Percentiles rank a stretch among this genome's conserved stretches.
Evolutionary conservation across 441 rosid species (phyloP).

Genomic region (Croton setiger): DNA sequence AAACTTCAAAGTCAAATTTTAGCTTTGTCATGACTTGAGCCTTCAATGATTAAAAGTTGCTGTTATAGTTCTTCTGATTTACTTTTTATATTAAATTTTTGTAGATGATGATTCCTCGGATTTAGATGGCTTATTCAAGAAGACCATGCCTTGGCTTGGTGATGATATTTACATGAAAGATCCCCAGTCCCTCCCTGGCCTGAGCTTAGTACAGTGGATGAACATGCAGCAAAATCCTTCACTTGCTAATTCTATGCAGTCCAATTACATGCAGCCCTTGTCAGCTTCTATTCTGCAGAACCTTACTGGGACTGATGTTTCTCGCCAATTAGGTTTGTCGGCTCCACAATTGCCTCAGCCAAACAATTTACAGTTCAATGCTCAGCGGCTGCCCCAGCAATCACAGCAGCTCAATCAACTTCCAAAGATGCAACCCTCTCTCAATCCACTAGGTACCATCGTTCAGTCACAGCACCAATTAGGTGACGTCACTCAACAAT

Average conservation of each 20-base stretch:
- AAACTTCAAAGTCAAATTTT: background rate
- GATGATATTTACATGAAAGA: slow-evolving; percentile 59
- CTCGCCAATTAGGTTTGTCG: slow-evolving; percentile 51
- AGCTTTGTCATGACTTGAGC: background rate
- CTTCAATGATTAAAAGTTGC: slow-evolving; percentile 5
- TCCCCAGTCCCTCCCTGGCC: slow-evolving; percentile 45
- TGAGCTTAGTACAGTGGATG: slow-evolving; percentile 70
- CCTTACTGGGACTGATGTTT: slow-evolving; percentile 44
- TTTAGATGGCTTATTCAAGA: slow-evolving; percentile 52
- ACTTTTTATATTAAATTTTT: slow-evolving; percentile 15
- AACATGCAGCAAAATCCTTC: slow-evolving; percentile 66
- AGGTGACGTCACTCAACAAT: slow-evolving; percentile 44
- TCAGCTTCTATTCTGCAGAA: slow-evolving; percentile 49
- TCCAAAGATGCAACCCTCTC: slow-evolving; percentile 35
- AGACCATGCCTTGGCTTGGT: slow-evolving; percentile 63
- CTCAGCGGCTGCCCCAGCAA: slow-evolving; percentile 53
- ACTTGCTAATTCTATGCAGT: slow-evolving; percentile 47
- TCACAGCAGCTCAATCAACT: slow-evolving; percentile 47
- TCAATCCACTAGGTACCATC: slow-evolving; percentile 37
- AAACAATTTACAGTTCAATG: slow-evolving; percentile 43
- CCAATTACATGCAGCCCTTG: slow-evolving; percentile 45
- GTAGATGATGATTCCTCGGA: slow-evolving; percentile 58
- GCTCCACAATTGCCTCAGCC: slow-evolving; percentile 48
- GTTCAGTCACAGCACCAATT: slow-evolving; percentile 42
- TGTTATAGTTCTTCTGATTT: slow-evolving; percentile 16